These are phyloP conservation scores for Colletotrichum caudatum DNA, from an alignment of 2,329 filamentous ascomycete species.

Conservation along the genomic window DNA sequence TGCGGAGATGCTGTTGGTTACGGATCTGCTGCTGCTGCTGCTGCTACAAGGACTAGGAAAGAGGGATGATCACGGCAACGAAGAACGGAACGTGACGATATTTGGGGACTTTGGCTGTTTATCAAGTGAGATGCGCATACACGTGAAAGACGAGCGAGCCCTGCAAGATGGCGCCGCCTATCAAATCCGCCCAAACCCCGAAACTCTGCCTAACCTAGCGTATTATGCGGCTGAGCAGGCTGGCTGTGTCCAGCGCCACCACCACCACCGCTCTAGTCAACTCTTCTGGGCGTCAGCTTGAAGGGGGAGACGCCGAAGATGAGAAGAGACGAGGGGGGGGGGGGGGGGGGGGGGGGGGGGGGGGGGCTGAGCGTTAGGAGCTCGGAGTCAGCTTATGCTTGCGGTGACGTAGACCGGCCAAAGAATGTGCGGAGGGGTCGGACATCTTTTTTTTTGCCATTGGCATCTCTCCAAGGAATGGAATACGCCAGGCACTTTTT, in stretches of 20 bases:
- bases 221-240: constrained; percentile 13
- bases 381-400: neutral
- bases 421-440: neutral
- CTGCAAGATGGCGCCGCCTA: neutral
- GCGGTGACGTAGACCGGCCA: neutral
- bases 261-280: neutral
- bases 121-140: neutral
- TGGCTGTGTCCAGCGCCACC: constrained; percentile 8
- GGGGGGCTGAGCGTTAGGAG: neutral
- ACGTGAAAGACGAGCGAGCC: neutral
- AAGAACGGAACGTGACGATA: neutral
- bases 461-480: neutral
- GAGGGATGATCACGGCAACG: too few relatives aligned
- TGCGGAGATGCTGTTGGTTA: too few relatives aligned
- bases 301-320: neutral
- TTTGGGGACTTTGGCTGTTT: neutral
- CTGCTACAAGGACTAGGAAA: too few relatives aligned
- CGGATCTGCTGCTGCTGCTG: neutral
- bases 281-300: neutral
- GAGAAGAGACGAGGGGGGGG: neutral
- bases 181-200: neutral
- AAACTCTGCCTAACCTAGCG: neutral
- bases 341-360: too few relatives aligned
- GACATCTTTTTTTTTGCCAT: constrained; percentile 2
- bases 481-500: neutral